These are phyloP conservation scores for Metroxylon sagu DNA, from an alignment of 176 grass and related monocot species.

Conservation along the genomic window DNA sequence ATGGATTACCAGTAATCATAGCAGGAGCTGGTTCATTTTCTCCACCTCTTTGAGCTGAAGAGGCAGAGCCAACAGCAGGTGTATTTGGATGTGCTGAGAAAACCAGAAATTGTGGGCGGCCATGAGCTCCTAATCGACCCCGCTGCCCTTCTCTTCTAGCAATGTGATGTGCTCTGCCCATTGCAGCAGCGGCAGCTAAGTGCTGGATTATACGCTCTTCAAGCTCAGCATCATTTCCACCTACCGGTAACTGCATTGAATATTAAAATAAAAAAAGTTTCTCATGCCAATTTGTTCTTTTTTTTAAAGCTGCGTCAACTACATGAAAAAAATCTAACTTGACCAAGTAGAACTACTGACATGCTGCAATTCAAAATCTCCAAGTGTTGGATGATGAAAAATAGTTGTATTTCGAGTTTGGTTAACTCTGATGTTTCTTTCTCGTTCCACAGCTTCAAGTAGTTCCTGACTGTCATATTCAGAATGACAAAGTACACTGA, in stretches of 20 bases:
- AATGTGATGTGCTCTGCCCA: constrained; percentile 51
- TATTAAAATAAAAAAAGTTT: too few species aligned
- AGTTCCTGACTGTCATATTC: constrained; percentile 62
- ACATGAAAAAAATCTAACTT: too few species aligned
- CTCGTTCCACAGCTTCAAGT: constrained; percentile 79
- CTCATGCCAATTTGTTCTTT: too few species aligned
- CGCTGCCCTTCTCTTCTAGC: constrained; percentile 55
- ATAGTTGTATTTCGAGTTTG: constrained; percentile 35
- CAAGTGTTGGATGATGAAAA: constrained; percentile 69
- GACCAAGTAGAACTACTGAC: constrained; percentile 9
- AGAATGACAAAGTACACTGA: not conserved
- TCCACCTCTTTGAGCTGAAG: constrained; percentile 20
- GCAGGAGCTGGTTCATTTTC: constrained; percentile 19
- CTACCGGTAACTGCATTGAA: constrained; percentile 31
- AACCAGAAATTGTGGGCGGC: constrained; percentile 40
- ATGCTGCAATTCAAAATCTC: constrained; percentile 78
- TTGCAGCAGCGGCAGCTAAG: constrained; percentile 52
- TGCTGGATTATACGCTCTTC: constrained; percentile 78
- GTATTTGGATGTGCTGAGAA: constrained; percentile 29
- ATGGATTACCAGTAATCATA: constrained; percentile 26
- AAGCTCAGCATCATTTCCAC: constrained; percentile 56
- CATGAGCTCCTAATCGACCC: constrained; percentile 39
- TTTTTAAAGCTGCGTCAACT: too few species aligned
- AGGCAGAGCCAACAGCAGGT: constrained; percentile 26
- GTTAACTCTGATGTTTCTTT: constrained; percentile 49